A percentile compares a stretch with the other conserved stretches of the same genome.
Conservation (phyloP, 768 basidiomycete species). For the Kwoniella shandongensis region DNA sequence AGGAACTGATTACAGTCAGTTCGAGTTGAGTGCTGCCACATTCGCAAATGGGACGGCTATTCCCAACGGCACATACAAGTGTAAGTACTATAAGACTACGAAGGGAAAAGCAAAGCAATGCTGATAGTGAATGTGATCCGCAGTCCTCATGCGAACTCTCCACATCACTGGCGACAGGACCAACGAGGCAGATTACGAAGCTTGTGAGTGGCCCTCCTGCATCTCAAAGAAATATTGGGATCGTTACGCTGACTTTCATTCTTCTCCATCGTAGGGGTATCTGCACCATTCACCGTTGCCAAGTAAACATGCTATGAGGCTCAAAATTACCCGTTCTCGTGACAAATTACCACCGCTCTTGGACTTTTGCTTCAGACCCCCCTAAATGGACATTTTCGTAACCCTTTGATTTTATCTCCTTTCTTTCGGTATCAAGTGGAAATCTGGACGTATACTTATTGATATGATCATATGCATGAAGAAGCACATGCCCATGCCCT, state of each 20-base stretch:
- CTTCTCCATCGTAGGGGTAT: slow-evolving; percentile 4
- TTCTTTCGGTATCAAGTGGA: too few relatives aligned
- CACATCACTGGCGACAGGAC: slow-evolving; percentile 57
- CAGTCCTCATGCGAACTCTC: slow-evolving; percentile 56
- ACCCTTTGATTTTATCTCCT: too few relatives aligned
- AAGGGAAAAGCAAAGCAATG: neutral
- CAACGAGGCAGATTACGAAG: slow-evolving; percentile 57
- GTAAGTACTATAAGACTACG: slow-evolving; percentile 27
- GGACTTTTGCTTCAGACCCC: too few relatives aligned
- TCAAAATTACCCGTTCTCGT: too few relatives aligned
- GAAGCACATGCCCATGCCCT: too few relatives aligned
- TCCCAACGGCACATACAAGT: slow-evolving; percentile 57
- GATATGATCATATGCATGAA: too few relatives aligned
- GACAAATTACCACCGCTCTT: too few relatives aligned
- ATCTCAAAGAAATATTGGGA: neutral
- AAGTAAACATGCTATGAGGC: too few relatives aligned
- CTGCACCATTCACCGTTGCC: slow-evolving; percentile 14
- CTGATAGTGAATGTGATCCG: neutral
- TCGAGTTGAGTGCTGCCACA: slow-evolving; percentile 33
- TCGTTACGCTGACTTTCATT: neutral
- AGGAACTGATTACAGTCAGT: slow-evolving; percentile 45
- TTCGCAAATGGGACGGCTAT: slow-evolving; percentile 57
- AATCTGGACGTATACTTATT: too few relatives aligned
- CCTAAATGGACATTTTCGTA: too few relatives aligned
- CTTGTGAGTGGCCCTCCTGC: slow-evolving; percentile 43